These are phyloP conservation scores for Macrocybe gigantea DNA, from an alignment of 768 basidiomycete genomes.

Conservation along the genomic window DNA sequence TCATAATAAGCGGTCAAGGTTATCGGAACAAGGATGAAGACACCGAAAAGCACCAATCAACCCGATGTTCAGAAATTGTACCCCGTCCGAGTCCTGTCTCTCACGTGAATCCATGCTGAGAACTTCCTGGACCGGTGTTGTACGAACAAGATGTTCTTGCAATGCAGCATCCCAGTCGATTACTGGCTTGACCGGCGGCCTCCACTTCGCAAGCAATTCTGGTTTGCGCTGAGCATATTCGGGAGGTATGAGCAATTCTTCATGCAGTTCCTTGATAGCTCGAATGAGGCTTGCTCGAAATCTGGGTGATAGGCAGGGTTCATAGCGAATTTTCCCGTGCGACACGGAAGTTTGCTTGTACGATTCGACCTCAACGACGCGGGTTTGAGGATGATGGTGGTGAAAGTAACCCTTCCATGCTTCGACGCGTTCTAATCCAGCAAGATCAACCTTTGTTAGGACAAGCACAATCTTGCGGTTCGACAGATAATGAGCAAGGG, in stretches of 20 bases:
- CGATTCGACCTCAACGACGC: constrained; percentile 72
- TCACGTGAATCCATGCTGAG: too few species aligned
- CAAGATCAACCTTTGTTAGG: constrained; percentile 85
- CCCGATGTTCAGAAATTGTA: constrained; percentile 68
- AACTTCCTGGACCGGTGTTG: too few species aligned
- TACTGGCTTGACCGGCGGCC: constrained; percentile 50
- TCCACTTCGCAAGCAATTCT: constrained; percentile 54
- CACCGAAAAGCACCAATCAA: constrained; percentile 52
- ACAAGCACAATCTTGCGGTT: constrained; percentile 60
- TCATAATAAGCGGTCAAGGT: neutral
- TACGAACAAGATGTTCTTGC: too few species aligned
- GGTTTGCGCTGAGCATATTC: constrained; percentile 43
- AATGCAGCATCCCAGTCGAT: constrained; percentile 67
- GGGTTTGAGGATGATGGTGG: constrained; percentile 44
- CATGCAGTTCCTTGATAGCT: constrained; percentile 61
- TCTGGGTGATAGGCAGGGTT: constrained; percentile 63
- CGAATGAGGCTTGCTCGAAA: constrained; percentile 62
- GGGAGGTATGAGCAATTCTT: constrained; percentile 64
- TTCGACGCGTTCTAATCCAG: constrained; percentile 55
- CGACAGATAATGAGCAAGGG: constrained; percentile 61
- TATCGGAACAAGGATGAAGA: neutral
- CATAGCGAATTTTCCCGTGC: constrained; percentile 43
- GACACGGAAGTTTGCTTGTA: constrained; percentile 50
- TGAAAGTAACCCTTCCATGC: constrained; percentile 64
- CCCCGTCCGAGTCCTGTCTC: too few species aligned